Conservation (phyloP, 371 early-diverging fungal species). For the Parasitella parasitica region DNA sequence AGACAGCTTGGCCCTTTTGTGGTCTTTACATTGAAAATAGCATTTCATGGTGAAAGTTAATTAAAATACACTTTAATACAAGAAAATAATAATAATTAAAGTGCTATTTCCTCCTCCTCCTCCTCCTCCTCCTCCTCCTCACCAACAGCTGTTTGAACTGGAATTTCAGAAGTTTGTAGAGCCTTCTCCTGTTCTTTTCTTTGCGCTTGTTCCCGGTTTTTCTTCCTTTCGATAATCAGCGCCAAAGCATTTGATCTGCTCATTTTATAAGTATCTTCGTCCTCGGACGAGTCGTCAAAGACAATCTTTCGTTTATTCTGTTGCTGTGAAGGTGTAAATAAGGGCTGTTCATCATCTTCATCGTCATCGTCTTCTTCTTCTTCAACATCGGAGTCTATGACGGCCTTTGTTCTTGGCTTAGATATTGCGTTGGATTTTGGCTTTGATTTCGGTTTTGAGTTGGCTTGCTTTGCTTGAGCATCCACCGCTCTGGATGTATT, state of each 20-base stretch:
- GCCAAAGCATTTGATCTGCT: conserved; percentile 1
- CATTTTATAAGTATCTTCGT: not conserved
- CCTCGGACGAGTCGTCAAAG: not conserved
- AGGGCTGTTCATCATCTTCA: not conserved
- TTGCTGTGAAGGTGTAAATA: not conserved
- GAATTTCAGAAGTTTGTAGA: no score
- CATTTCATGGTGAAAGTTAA: no score
- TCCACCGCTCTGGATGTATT: not conserved
- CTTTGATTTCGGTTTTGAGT: not conserved
- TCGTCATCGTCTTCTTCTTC: not conserved
- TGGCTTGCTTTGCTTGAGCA: not conserved
- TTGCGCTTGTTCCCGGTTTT: not conserved
- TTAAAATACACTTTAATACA: no score
- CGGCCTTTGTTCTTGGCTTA: not conserved
- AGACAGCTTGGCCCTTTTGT: no score
- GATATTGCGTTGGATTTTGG: not conserved
- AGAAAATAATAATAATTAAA: no score
- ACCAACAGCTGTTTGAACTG: no score
- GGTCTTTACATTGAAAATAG: no score
- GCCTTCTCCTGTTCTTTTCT: not conserved
- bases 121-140: no score
- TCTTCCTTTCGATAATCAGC: conserved; percentile 2
- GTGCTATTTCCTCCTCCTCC: no score
- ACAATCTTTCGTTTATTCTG: not conserved
- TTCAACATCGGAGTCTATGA: not conserved